These are phyloP conservation scores for Podaxis sp. DNA, from an alignment of 768 basidiomycete species.

Conservation along the genomic window DNA sequence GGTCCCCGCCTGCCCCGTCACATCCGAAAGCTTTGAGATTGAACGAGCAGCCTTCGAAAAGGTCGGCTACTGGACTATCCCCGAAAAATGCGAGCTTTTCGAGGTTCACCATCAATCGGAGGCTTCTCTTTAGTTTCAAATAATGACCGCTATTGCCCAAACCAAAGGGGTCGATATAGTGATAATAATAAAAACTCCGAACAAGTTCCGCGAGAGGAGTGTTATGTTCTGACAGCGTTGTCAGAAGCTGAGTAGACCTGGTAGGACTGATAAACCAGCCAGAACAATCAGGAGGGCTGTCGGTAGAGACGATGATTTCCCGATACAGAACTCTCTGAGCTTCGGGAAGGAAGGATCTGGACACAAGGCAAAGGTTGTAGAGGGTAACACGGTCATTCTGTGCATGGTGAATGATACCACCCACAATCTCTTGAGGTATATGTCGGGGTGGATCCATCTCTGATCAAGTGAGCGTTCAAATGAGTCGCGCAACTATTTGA, in stretches of 20 bases:
- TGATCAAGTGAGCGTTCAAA: too few relatives aligned
- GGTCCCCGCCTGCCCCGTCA: not conserved
- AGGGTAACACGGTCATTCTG: not conserved
- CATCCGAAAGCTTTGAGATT: not conserved
- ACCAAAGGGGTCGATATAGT: not conserved
- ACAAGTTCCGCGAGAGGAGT: not conserved
- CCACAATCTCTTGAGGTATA: conserved; percentile 1
- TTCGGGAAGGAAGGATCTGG: not conserved
- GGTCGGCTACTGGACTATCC: not conserved
- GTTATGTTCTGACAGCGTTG: not conserved
- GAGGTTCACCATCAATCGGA: not conserved
- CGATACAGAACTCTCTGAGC: not conserved
- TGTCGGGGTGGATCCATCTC: too few relatives aligned
- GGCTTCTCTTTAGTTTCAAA: not conserved
- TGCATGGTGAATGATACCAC: not conserved
- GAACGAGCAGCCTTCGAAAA: not conserved
- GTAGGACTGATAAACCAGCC: not conserved
- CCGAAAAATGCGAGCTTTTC: not conserved
- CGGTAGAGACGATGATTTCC: conserved; percentile 1
- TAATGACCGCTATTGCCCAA: not conserved
- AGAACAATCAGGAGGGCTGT: not conserved
- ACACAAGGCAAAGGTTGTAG: conserved; percentile 10
- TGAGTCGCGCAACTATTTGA: too few relatives aligned
- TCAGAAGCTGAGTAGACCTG: not conserved
- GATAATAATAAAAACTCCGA: not conserved